Evolutionary conservation across 331 rosid genomes (phyloP).

Genomic region (Quercus lobata): DNA sequence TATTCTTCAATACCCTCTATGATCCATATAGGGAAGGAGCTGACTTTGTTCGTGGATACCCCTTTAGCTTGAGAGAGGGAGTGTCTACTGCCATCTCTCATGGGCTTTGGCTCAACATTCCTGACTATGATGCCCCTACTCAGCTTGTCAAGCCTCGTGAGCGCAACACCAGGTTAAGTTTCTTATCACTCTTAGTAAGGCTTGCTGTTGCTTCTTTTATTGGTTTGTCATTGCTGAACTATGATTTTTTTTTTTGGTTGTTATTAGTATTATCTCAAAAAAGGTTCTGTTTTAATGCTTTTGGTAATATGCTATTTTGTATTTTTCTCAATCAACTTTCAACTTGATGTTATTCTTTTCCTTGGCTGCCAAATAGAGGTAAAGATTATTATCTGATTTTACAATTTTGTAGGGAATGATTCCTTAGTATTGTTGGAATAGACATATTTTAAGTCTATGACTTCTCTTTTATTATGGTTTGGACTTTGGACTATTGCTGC

Average conservation of each 20-base stretch:
- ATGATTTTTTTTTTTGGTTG: too few relatives aligned
- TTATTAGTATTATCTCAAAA: too few relatives aligned
- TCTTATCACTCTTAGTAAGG: neutral
- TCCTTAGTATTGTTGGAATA: neutral
- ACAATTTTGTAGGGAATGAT: neutral
- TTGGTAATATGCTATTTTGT: too few relatives aligned
- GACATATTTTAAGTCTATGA: too few relatives aligned
- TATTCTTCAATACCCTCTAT: neutral
- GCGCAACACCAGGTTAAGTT: neutral
- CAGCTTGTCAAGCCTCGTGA: slow-evolving; percentile 20
- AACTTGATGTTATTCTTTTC: neutral
- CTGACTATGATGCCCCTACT: slow-evolving; percentile 8
- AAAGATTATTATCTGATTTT: neutral
- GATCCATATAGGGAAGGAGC: neutral
- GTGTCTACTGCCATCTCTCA: slow-evolving; percentile 7
- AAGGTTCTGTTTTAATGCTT: too few relatives aligned
- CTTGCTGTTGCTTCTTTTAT: too few relatives aligned
- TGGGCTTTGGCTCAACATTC: slow-evolving; percentile 1
- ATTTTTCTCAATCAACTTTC: too few relatives aligned
- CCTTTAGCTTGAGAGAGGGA: neutral
- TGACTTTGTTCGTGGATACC: slow-evolving; percentile 1
- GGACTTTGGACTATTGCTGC: too few relatives aligned
- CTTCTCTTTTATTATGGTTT: too few relatives aligned
- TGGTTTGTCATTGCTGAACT: too few relatives aligned
- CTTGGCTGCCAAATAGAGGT: neutral